Conservation (phyloP, 2,329 filamentous ascomycete species). For the Neopestalotiopsis sp. region DNA sequence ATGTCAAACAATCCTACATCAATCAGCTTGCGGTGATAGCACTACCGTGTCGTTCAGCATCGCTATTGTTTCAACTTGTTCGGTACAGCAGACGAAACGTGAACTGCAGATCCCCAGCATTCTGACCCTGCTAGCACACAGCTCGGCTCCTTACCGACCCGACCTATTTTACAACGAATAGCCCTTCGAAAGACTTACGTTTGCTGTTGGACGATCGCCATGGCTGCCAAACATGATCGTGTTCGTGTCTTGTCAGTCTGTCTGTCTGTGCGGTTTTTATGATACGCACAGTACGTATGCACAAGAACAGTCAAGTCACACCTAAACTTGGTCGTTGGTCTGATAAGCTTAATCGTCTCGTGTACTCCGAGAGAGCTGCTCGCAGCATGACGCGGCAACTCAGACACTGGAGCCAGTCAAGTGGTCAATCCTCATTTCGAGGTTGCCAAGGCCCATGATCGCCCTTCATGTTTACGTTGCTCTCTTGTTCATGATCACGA, state of each 20-base stretch:
- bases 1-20: no score
- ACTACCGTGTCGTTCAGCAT: no score
- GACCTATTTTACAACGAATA: neutral
- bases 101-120: no score
- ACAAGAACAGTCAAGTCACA: no score
- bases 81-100: no score
- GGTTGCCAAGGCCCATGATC: neutral
- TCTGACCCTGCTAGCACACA: no score
- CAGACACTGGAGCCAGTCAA: neutral
- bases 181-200: neutral
- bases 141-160: neutral
- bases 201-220: neutral
- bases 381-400: constrained; percentile 14
- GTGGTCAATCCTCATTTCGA: constrained; percentile 14
- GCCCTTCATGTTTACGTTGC: neutral
- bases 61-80: no score
- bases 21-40: no score
- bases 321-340: neutral
- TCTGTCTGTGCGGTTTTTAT: neutral
- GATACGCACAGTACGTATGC: neutral
- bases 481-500: neutral
- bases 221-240: neutral
- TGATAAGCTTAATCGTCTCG: constrained; percentile 19
- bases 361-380: neutral
- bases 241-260: neutral